Percentiles rank a stretch among this genome's conserved stretches.
Conservation (phyloP, 2,329 filamentous ascomycete species). For the Cladophialophora immunda region DNA sequence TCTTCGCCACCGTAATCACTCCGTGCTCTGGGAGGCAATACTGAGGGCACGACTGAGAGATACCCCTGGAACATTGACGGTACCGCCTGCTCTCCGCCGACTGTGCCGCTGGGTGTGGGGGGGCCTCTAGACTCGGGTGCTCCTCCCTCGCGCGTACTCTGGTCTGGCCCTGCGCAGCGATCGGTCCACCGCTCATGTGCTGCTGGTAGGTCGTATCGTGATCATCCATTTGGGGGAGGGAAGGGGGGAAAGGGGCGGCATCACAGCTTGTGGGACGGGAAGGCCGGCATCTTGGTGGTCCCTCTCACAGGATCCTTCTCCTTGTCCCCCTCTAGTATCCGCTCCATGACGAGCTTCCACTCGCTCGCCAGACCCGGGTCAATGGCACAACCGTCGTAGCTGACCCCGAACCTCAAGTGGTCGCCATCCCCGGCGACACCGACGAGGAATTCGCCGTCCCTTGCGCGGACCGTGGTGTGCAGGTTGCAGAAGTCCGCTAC, state of each 20-base stretch:
- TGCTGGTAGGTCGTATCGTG: neutral
- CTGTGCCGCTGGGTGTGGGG: neutral
- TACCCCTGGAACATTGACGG: neutral
- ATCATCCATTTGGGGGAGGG: neutral
- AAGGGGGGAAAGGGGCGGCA: neutral
- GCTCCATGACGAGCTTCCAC: constrained; percentile 37
- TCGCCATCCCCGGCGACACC: constrained; percentile 34
- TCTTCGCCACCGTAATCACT: neutral
- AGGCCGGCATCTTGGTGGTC: neutral
- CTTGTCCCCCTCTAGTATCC: constrained; percentile 30
- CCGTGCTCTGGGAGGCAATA: neutral
- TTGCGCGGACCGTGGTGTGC: constrained; percentile 34
- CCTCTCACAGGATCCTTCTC: neutral
- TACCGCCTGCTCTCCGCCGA: neutral
- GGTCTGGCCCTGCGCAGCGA: neutral
- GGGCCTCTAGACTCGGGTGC: neutral
- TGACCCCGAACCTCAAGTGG: constrained; percentile 30
- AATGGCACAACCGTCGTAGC: constrained; percentile 38
- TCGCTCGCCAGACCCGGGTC: constrained; percentile 33
- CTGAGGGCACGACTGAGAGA: neutral
- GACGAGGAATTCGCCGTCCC: constrained; percentile 39
- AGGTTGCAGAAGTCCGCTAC: constrained; percentile 34
- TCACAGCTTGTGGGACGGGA: neutral
- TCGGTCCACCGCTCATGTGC: neutral
- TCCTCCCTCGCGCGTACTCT: neutral